Base-by-base conservation (phyloP, 2,329 filamentous ascomycete species). In the Fusarium longipes region DNA sequence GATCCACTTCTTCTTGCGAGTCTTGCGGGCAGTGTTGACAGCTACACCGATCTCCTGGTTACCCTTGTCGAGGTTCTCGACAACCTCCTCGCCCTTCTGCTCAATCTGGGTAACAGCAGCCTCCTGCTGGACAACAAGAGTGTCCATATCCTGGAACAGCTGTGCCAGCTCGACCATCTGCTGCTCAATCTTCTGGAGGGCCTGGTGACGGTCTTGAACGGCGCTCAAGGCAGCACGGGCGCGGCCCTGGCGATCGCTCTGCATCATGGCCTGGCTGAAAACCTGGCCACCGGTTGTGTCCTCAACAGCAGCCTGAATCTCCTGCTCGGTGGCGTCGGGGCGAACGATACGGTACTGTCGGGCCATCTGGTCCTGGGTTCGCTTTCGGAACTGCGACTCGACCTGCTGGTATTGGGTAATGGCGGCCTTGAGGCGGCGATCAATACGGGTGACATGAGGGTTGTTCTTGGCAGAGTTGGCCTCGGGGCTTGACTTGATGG, bases 1-100 rank as follows among this genome's bases (percentile, higher is more conserved):
- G 77, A 92, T 94, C 94, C 93, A 97, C 91, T 97, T 97, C 93
- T 96, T 97, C 82, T 89, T 92, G 71, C 92, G 87, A 49, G 91
- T 92, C 72, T 88, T 87, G 77, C 91, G 86, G 10, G 95, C 95
- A 71, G 92, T 97, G 63, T 86, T 84, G 65, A 97, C 91, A 14
- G 94, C 94, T n/a, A 86, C 87, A 36, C 86, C 89, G 61, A 98
- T 91, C 78, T 97, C 89, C 66, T 88, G 86, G 75, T 96, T 97
- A 68, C 91, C 95, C 77, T 96, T 91, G 74, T 91, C 88, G 45
- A 97, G 87, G 78, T 98, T 92, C 58, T 91, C 89, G 47, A 92
- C 88, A 36, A 96, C 91, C 75, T 97, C 91, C 79, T 96, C 92
- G 35, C 89, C 93, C 81, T 95, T 93, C 74, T 91, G 86, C 81